Evolutionary conservation across 176 grass and related monocot species (phyloP).

Genomic region (barley (Hordeum vulgare)): MorexV3_pseudomolecules_assembly NC_058522.1:515437245-515437744

Average conservation of each 20-base stretch:
- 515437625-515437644: slow-evolving; percentile 49
- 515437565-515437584: slow-evolving; percentile 13
- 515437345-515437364: slow-evolving; percentile 71
- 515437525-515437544: slow-evolving; percentile 15
- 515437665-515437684: slow-evolving; percentile 64
- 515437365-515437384: slow-evolving; percentile 85
- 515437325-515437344: slow-evolving; percentile 49
- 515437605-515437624: slow-evolving; percentile 53
- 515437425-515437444: slow-evolving; percentile 82
- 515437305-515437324: neutral
- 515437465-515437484: neutral
- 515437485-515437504: neutral
- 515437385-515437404: slow-evolving; percentile 79
- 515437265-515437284: neutral
- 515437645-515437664: slow-evolving; percentile 47
- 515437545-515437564: slow-evolving; percentile 19
- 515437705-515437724: neutral
- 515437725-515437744: slow-evolving; percentile 8
- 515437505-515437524: neutral
- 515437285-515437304: neutral
- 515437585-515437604: slow-evolving; percentile 39
- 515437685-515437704: neutral
- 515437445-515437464: neutral
- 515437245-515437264: slow-evolving; percentile 9
- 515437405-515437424: slow-evolving; percentile 57